Conservation (phyloP, 768 basidiomycete species). For the Mycena chlorophos region DNA sequence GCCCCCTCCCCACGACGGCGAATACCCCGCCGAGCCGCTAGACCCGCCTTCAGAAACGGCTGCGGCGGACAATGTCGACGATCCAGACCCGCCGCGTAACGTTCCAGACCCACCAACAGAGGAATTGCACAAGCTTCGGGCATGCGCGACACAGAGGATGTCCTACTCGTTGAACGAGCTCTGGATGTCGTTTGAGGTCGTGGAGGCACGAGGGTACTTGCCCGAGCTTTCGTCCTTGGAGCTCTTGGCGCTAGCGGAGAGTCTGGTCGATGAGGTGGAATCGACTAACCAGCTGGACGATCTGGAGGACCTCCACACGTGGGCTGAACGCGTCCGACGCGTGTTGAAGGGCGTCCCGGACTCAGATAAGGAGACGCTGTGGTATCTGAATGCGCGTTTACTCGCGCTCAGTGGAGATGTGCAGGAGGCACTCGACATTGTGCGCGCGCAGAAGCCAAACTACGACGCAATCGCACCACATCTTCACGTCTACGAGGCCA, state of each 20-base stretch:
- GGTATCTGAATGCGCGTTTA: conserved; percentile 7
- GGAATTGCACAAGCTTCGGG: background rate
- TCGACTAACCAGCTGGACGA: conserved; percentile 13
- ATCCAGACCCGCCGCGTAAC: conserved; percentile 2
- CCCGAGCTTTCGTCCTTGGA: conserved; percentile 23
- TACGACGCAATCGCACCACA: conserved; percentile 24
- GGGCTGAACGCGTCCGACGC: conserved; percentile 9
- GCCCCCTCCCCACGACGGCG: conserved; percentile 12
- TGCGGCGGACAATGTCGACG: background rate
- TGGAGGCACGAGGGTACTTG: conserved; percentile 26
- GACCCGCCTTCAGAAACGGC: conserved; percentile 12
- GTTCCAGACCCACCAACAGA: conserved; percentile 1
- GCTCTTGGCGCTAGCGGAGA: conserved; percentile 19
- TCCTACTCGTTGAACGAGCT: conserved; percentile 34
- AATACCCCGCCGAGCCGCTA: no score
- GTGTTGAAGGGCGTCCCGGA: conserved; percentile 2
- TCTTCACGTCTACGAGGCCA: conserved; percentile 36
- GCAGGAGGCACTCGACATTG: conserved; percentile 32
- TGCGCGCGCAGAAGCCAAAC: conserved; percentile 27
- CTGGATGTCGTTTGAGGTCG: conserved; percentile 26
- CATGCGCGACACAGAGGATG: background rate
- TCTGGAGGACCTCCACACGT: conserved; percentile 12
- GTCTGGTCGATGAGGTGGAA: conserved; percentile 24
- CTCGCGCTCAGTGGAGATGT: conserved; percentile 26
- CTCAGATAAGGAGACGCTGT: background rate